Evolutionary conservation across 176 grass and related monocot species (phyloP).

Genomic region (Lolium multiflorum): DNA sequence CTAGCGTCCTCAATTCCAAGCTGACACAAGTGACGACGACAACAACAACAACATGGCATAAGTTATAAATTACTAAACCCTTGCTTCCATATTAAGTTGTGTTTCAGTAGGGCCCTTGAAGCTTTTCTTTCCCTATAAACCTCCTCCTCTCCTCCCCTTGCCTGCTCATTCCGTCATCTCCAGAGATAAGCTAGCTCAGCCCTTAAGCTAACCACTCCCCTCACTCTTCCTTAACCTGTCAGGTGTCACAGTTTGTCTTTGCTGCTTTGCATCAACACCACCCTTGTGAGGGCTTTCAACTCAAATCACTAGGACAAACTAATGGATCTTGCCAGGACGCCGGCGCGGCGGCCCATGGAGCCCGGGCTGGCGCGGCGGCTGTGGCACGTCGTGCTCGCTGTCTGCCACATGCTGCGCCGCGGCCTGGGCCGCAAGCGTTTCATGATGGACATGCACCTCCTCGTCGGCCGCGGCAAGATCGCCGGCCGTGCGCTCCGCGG

Average conservation of each 20-base stretch:
- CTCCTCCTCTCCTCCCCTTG: conserved; percentile 10
- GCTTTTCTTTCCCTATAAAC: conserved; percentile 49
- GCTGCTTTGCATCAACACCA: not conserved
- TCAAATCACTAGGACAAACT: not conserved
- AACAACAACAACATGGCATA: not conserved
- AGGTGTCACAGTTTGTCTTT: not conserved
- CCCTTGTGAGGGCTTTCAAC: not conserved
- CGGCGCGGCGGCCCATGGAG: conserved; percentile 68
- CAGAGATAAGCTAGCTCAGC: not conserved
- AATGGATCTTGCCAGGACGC: conserved; percentile 49
- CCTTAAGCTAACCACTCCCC: conserved; percentile 31
- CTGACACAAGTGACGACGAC: not conserved
- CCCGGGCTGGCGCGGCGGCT: conserved; percentile 63
- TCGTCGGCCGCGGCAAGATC: conserved; percentile 76
- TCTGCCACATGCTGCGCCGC: conserved; percentile 84
- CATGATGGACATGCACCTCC: conserved; percentile 77
- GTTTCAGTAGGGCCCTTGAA: conserved; percentile 4
- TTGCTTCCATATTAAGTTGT: conserved; percentile 42
- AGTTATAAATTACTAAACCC: conserved; percentile 25
- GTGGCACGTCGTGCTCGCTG: conserved; percentile 76
- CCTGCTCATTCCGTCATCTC: conserved; percentile 36
- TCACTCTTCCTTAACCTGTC: not conserved
- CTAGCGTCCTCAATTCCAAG: not conserved
- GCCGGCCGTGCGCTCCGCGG: conserved; percentile 60
- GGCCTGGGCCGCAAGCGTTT: conserved; percentile 75